Conservation (phyloP, 495 filamentous ascomycete species). For the Xylaria acuta region DNA sequence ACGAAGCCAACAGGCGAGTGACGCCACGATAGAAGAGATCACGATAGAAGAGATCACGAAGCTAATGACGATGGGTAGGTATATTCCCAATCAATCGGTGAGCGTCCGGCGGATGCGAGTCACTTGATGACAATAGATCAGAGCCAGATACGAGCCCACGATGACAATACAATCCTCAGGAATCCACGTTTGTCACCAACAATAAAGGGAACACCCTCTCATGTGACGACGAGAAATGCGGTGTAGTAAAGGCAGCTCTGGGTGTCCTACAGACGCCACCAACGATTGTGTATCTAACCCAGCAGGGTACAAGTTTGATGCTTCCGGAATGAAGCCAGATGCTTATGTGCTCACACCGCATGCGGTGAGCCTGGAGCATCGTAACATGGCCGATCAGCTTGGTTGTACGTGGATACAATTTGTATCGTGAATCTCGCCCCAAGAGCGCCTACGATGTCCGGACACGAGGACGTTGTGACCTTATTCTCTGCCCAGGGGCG, state of each 20-base stretch:
- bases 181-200: background rate
- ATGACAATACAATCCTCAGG: background rate
- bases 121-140: background rate
- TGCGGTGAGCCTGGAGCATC: background rate
- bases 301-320: background rate
- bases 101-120: background rate
- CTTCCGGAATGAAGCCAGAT: background rate
- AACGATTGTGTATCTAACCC: background rate
- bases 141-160: background rate
- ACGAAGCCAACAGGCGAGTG: background rate
- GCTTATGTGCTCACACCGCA: conserved; percentile 4
- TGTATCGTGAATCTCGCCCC: background rate
- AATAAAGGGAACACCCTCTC: background rate
- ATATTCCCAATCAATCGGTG: background rate
- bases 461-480: background rate
- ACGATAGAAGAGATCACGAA: background rate
- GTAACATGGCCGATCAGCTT: background rate
- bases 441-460: background rate
- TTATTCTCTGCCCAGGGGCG: background rate
- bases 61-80: background rate
- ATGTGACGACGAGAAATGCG: background rate
- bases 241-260: background rate
- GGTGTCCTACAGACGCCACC: background rate
- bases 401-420: background rate
- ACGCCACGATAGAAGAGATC: background rate